Base-by-base conservation (phyloP, 2,329 filamentous ascomycete genomes). In the Aspergillaceae sp. region DNA sequence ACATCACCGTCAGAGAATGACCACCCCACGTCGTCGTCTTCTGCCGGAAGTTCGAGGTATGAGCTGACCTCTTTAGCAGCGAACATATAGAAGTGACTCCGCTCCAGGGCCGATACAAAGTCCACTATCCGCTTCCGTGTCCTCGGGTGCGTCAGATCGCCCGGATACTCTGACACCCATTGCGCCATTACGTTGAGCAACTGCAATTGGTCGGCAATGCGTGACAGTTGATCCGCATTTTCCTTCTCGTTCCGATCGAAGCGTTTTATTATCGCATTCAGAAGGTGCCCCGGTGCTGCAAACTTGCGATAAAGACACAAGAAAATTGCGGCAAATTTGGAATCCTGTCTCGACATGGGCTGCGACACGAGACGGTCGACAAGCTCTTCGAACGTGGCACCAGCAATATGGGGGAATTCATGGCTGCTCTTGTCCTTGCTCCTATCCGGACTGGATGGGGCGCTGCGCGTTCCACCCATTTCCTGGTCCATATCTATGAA, bases 281-380 rank as follows among this genome's bases (percentile, higher is more conserved):
- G 80, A 4, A 98, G 75, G 53, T 84, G 78, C 7, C 79, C 77
- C 0, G 92, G 92, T 2, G 90, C 80, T 3, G 88, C 86, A 62
- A 98, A 97, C 64, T 92, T 94, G 51, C 92, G 84, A 67, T 97
- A 97, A 9, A 97, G 74, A 53, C 91, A 95, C 29, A 97, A 74
- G 59, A 97, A 97, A 11, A 94, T 83, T 40, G 89, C 82, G 1
- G 80, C 79, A 61, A 96, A 98, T 65, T 95, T 95, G 48, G 79
- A 77, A 61, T 97, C 92, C n/a, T 83, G 78, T 60, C 87, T 89
- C 29, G 87, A 89, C 71, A 91, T 83, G 33, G 87, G 86, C 51
- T 87, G 79, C 0, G 83, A 78, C 27, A 97, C 75, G 36, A 98
- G 76, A n/a, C 89, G 84, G 65, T 95, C 88, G 19, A 97, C 87